These are phyloP conservation scores for Neopestalotiopsis sp. DNA, from an alignment of 2,329 filamentous ascomycete genomes.

Conservation along the genomic window DNA sequence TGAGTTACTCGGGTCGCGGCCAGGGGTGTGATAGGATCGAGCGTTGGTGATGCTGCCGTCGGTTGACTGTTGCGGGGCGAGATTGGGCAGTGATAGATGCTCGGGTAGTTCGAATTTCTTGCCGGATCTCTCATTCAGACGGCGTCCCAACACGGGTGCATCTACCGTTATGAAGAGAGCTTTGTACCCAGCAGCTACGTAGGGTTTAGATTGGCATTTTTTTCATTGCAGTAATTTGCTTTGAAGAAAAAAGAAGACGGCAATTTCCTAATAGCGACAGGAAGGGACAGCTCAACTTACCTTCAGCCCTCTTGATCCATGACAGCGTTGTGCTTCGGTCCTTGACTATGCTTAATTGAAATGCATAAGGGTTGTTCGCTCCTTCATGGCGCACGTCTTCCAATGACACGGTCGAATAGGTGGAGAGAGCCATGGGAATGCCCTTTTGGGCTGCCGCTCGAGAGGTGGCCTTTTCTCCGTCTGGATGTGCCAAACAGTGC, in stretches of 20 bases:
- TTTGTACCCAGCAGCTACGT: constrained; percentile 51
- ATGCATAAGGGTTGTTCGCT: constrained; percentile 49
- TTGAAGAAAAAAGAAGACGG: too few species aligned
- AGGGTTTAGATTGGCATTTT: background rate
- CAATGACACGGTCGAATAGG: constrained; percentile 49
- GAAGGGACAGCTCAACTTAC: constrained; percentile 31
- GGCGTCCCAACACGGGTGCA: constrained; percentile 56
- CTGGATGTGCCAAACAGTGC: constrained; percentile 56
- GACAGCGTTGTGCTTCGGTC: constrained; percentile 49
- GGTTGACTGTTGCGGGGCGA: constrained; percentile 29
- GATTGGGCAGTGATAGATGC: constrained; percentile 49
- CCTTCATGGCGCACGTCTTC: constrained; percentile 51
- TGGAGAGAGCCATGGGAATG: constrained; percentile 54
- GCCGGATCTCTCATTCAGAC: constrained; percentile 55
- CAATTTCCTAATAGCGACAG: too few species aligned
- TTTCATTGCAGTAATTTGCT: too few species aligned
- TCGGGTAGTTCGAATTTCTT: constrained; percentile 56
- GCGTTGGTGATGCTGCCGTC: background rate
- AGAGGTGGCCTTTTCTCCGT: constrained; percentile 56
- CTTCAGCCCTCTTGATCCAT: constrained; percentile 48
- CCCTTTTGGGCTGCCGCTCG: constrained; percentile 48
- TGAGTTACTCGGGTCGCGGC: constrained; percentile 27
- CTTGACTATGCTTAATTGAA: constrained; percentile 60
- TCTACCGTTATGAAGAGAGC: constrained; percentile 62
- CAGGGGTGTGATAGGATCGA: background rate